These are phyloP conservation scores for Geotrichum macrosporum DNA, from an alignment of 1,139 yeast species.

Conservation along the genomic window DNA sequence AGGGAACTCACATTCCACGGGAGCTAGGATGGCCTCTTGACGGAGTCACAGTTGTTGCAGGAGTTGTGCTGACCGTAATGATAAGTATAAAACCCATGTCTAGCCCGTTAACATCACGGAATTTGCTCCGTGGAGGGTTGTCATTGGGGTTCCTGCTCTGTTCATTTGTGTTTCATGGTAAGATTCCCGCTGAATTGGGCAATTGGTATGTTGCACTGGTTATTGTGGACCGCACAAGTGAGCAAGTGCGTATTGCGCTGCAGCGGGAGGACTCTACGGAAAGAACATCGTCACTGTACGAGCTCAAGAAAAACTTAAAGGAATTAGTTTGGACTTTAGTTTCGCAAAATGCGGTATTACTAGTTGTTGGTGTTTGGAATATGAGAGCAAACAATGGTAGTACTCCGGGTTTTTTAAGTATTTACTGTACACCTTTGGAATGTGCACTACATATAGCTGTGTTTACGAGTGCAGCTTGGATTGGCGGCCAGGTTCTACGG, in stretches of 20 bases:
- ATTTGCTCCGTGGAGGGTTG: neutral
- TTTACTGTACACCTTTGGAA: neutral
- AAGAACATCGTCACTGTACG: neutral
- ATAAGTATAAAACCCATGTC: no score
- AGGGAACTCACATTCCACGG: constrained; percentile 1
- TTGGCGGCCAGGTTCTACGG: constrained; percentile 5
- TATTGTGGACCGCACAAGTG: neutral
- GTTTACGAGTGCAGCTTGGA: constrained; percentile 6
- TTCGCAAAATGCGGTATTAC: neutral
- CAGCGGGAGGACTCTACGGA: constrained; percentile 1
- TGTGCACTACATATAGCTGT: constrained; percentile 4
- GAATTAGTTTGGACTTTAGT: neutral
- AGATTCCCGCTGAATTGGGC: constrained; percentile 3
- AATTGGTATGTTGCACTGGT: constrained; percentile 1
- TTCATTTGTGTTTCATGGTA: neutral
- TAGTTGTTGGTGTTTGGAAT: neutral
- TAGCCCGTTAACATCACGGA: neutral
- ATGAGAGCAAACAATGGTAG: neutral
- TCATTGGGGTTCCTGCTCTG: neutral
- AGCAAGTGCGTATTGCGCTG: constrained; percentile 4
- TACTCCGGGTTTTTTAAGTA: neutral
- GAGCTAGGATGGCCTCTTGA: constrained; percentile 1
- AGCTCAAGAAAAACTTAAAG: neutral
- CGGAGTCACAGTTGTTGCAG: neutral
- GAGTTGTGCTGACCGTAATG: neutral